Conservation (phyloP, 2,329 filamentous ascomycete genomes). For the Stagonosporopsis vannaccii region DNA sequence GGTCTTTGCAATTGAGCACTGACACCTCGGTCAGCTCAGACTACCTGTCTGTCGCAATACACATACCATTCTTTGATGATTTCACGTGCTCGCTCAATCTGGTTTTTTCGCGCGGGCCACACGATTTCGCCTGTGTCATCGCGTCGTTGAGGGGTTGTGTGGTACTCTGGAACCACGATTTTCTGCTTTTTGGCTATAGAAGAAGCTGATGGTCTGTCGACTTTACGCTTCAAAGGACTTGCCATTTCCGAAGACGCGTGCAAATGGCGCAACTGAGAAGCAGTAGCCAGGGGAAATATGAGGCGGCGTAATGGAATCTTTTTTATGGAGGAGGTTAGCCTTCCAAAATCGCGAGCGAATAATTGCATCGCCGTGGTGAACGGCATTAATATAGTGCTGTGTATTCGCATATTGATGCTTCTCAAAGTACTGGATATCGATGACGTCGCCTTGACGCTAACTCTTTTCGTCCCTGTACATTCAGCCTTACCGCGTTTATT, state of each 20-base stretch:
- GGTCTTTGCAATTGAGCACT: conserved; percentile 61
- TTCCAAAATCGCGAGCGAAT: not conserved
- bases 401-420: not conserved
- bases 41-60: not conserved
- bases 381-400: not conserved
- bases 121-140: conserved; percentile 55
- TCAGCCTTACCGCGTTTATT: not conserved
- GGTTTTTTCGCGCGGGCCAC: conserved; percentile 67
- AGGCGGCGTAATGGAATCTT: not conserved
- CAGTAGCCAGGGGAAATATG: no score
- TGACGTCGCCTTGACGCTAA: conserved; percentile 17
- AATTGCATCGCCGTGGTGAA: conserved; percentile 2
- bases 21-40: conserved; percentile 7
- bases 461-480: not conserved
- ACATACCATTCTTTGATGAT: conserved; percentile 66
- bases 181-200: conserved; percentile 37
- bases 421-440: conserved; percentile 5
- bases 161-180: conserved; percentile 40
- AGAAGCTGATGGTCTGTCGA: conserved; percentile 23
- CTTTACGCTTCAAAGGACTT: conserved; percentile 43
- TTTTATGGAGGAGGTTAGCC: not conserved
- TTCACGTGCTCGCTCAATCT: conserved; percentile 62
- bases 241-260: conserved; percentile 26
- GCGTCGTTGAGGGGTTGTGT: conserved; percentile 36
- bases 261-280: conserved; percentile 1